Evolutionary conservation across 371 early-diverging fungal species (phyloP).

Genomic region (Lichtheimia corymbifera): DNA sequence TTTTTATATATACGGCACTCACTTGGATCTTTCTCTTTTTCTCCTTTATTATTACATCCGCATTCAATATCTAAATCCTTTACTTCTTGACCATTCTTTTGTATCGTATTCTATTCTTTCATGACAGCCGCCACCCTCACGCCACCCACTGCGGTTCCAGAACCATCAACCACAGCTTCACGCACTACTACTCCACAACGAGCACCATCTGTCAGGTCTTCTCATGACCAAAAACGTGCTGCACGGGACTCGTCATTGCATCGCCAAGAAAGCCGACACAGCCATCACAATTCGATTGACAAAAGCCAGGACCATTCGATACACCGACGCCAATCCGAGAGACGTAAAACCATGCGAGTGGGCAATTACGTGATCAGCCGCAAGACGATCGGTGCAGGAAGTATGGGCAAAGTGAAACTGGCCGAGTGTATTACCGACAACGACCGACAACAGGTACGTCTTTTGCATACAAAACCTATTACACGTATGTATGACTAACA

Average conservation of each 20-base stretch:
- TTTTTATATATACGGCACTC: background rate
- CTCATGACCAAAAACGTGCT: constrained; percentile 10
- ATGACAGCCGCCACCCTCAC: constrained; percentile 26
- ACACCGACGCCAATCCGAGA: constrained; percentile 32
- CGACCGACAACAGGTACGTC: constrained; percentile 37
- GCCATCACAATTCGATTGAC: constrained; percentile 13
- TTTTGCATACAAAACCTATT: no score
- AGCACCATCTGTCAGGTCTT: constrained; percentile 14
- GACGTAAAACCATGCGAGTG: constrained; percentile 37
- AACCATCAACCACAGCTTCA: background rate
- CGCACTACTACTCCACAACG: background rate
- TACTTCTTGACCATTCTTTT: background rate
- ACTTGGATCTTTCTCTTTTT: constrained; percentile 5
- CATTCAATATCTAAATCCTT: background rate
- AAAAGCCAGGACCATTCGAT: constrained; percentile 22
- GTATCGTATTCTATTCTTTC: background rate
- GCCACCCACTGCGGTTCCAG: constrained; percentile 11
- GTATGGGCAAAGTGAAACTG: constrained; percentile 97
- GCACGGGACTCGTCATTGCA: constrained; percentile 11
- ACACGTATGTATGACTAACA: no score
- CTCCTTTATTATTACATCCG: background rate
- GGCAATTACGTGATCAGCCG: constrained; percentile 48
- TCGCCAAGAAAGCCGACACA: constrained; percentile 14
- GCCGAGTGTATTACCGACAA: constrained; percentile 61
- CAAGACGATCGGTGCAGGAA: constrained; percentile 96